Conservation (phyloP, 2,329 filamentous ascomycete species). For the Aspergillus pseudoviridinutans region DNA sequence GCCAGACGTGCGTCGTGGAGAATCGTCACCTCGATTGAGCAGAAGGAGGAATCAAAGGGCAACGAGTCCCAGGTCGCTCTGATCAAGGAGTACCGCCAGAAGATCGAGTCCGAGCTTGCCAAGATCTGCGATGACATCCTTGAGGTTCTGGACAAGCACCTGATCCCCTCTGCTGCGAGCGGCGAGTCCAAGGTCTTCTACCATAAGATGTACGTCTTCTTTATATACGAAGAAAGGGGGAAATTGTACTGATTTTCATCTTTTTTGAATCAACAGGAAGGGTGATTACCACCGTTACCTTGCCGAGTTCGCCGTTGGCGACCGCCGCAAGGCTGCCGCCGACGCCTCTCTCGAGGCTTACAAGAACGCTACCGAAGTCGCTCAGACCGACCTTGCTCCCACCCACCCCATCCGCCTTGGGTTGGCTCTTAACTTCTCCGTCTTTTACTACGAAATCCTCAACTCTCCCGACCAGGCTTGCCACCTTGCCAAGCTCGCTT, state of each 20-base stretch:
- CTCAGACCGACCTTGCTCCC: slow-evolving; percentile 80
- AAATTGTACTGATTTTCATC: slow-evolving; percentile 17
- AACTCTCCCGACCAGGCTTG: slow-evolving; percentile 98
- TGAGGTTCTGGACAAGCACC: slow-evolving; percentile 86
- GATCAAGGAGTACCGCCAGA: slow-evolving; percentile 98
- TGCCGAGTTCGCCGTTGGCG: slow-evolving; percentile 90
- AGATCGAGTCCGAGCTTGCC: slow-evolving; percentile 94
- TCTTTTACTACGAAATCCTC: slow-evolving; percentile 99
- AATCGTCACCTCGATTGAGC: slow-evolving; percentile 97
- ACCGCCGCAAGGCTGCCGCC: slow-evolving; percentile 92
- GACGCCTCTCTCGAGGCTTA: slow-evolving; percentile 95
- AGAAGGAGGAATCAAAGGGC: slow-evolving; percentile 99
- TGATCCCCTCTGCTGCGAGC: slow-evolving; percentile 89
- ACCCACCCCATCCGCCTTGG: slow-evolving; percentile 92
- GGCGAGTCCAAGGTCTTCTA: slow-evolving; percentile 99
- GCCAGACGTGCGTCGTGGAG: slow-evolving; percentile 96
- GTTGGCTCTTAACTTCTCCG: slow-evolving; percentile 91
- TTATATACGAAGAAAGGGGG: neutral
- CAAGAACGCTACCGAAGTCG: slow-evolving; percentile 89
- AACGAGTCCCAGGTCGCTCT: slow-evolving; percentile 83
- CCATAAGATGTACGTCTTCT: slow-evolving; percentile 83
- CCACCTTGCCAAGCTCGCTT: slow-evolving; percentile 94
- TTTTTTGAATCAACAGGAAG: slow-evolving; percentile 63
- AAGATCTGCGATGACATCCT: slow-evolving; percentile 98
- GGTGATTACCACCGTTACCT: slow-evolving; percentile 99